A percentile compares a stretch with the other conserved stretches of the same genome.
phyloP scores from a whole-genome alignment of 2,329 filamentous ascomycete species.

The Botrytis pseudocinerea region DNA sequence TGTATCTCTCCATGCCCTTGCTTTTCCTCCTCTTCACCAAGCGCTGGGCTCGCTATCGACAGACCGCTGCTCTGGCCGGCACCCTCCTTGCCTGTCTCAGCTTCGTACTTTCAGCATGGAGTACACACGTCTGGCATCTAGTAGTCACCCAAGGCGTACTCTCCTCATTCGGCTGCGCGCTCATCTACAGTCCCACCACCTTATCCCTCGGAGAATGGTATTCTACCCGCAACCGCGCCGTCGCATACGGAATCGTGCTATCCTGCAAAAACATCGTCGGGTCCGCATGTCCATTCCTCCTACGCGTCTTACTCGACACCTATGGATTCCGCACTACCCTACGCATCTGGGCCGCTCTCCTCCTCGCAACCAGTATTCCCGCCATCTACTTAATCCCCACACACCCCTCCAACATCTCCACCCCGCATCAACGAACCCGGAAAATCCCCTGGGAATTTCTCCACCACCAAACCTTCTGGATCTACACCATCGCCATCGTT shows the following conservation, averaged over 20 bases:
- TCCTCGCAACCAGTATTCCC: neutral
- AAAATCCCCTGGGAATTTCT: neutral
- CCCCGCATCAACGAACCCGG: neutral
- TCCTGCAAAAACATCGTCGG: neutral
- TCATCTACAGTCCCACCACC: neutral
- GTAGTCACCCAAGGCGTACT: neutral
- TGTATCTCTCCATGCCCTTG: neutral
- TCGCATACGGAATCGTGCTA: neutral
- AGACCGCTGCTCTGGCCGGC: neutral
- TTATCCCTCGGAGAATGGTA: neutral
- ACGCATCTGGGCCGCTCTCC: neutral
- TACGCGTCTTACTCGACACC: neutral
- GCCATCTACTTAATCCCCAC: neutral
- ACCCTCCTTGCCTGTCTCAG: neutral
- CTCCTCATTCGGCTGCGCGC: neutral
- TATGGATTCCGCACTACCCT: neutral
- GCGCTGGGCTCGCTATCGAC: neutral
- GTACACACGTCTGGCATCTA: neutral
- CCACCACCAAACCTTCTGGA: neutral
- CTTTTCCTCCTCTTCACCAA: neutral
- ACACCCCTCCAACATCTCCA: neutral
- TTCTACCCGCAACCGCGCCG: neutral
- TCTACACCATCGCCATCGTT: neutral
- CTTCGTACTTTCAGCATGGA: neutral
- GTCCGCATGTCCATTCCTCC: neutral